These are phyloP conservation scores for Aspergillus udagawae DNA, from an alignment of 2,329 filamentous ascomycete species.

Conservation along the genomic window DNA sequence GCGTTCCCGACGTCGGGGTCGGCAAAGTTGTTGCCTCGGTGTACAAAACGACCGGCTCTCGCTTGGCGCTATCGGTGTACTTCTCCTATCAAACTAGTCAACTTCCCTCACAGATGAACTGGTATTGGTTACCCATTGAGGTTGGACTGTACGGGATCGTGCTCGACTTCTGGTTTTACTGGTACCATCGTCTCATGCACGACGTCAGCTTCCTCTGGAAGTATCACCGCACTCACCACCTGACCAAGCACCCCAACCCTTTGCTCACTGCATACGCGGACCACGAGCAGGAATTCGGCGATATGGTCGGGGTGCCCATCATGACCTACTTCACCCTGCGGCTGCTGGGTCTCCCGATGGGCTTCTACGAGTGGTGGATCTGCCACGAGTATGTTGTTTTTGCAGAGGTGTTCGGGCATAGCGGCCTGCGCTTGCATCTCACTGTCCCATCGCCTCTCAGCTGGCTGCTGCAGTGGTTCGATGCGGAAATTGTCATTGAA, in stretches of 20 bases:
- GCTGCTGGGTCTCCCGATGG: conserved; percentile 39
- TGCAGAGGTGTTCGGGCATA: conserved; percentile 19
- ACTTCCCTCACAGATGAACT: conserved; percentile 24
- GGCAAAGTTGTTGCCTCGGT: conserved; percentile 32
- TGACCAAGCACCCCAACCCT: conserved; percentile 45
- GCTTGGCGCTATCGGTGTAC: conserved; percentile 33
- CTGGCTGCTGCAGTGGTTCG: conserved; percentile 31
- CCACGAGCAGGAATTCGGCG: conserved; percentile 41
- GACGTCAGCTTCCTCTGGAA: conserved; percentile 40
- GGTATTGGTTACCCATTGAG: conserved; percentile 37
- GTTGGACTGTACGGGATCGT: conserved; percentile 41
- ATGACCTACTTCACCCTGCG: conserved; percentile 37
- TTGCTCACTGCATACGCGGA: conserved; percentile 43
- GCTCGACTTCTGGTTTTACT: conserved; percentile 41
- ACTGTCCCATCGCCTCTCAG: conserved; percentile 32
- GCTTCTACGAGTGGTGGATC: conserved; percentile 48
- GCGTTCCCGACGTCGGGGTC: conserved; percentile 40
- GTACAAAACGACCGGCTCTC: conserved; percentile 29
- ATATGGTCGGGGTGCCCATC: conserved; percentile 41
- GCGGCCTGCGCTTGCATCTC: conserved; percentile 30
- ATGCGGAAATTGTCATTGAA: conserved; percentile 40
- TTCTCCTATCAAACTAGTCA: conserved; percentile 24
- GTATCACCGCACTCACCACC: conserved; percentile 45
- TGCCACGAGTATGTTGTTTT: conserved; percentile 45
- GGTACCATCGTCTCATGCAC: conserved; percentile 44